Evolutionary conservation across 495 filamentous ascomycete species (phyloP).

Genomic region (Xylaria scruposa): DNA sequence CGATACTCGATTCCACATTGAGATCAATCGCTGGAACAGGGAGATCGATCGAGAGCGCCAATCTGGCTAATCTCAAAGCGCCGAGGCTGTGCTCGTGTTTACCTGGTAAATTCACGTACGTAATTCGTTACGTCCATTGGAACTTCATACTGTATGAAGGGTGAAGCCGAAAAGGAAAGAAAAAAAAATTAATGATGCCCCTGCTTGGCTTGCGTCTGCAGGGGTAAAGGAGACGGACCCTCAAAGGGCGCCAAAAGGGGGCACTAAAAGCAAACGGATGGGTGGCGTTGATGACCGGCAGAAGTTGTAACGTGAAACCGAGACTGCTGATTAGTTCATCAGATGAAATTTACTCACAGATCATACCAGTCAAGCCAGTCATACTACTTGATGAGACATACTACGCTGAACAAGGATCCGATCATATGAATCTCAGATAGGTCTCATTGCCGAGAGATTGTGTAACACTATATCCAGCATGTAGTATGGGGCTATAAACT

Average conservation of each 20-base stretch:
- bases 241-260: constrained; percentile 7
- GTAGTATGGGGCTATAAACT: neutral
- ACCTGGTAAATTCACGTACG: neutral
- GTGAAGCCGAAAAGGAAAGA: neutral
- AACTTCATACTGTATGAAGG: constrained; percentile 3
- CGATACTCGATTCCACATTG: neutral
- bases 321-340: neutral
- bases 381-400: neutral
- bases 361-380: neutral
- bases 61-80: neutral
- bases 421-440: neutral
- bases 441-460: neutral
- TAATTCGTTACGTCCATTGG: neutral
- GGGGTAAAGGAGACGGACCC: constrained; percentile 14
- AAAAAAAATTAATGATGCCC: neutral
- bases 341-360: constrained; percentile 1
- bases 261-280: neutral
- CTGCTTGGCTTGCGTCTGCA: constrained; percentile 16
- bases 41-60: neutral
- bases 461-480: neutral
- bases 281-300: constrained; percentile 20
- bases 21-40: neutral
- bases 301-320: constrained; percentile 18
- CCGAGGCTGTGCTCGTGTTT: neutral
- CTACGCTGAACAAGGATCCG: neutral